Base-by-base conservation (phyloP, 2,329 filamentous ascomycete genomes). In the Pseudogymnoascus sp. region DNA sequence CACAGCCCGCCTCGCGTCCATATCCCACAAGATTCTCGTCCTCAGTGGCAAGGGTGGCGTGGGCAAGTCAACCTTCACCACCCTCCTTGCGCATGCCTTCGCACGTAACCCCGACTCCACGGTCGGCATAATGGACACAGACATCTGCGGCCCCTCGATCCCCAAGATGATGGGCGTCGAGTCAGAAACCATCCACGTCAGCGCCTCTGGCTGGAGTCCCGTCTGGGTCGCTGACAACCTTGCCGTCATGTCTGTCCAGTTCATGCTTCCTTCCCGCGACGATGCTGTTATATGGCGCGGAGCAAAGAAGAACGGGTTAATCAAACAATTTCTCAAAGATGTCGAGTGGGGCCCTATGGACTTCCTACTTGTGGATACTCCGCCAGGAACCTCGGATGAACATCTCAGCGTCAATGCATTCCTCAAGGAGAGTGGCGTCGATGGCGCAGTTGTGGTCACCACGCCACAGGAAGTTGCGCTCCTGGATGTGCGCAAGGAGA, bases 81-180 rank as follows among this genome's bases (percentile, higher is more conserved):
- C 87, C 1, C 85, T 97, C 70, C 85, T 97, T 16, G 89, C 90
- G 1, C 91, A 96, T 73, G 93, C 90, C 1, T 96, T 99, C 70
- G 91, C 95, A 1, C 84, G 85, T 13, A 91, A 96, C 74, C 86
- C 88, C 0, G 85, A 88, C 53, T 88, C 80, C 63, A 91, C 86
- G 1, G 90, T 99, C 29, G 95, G 93, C 19, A 88, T 99, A 70
- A 97, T 97, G 91, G 95, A 99, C 76, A 96, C 95, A 6, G 95
- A 99, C 75, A 96, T 99, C 66, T 97, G 92, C 77, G 95, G 95
- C 0, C 95, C 95, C 0, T 91, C 87, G 67, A 97, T 99, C 71
- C 95, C 95, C 19, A 97, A 97, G 79, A 97, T 99, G 93, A 93
- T 99, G 87, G 95, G 95, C 35, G 93, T 97, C 0, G 93, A 97